These are phyloP conservation scores for Rhynchosporium graminicola DNA, from an alignment of 2,329 filamentous ascomycete genomes.

Conservation along the genomic window DNA sequence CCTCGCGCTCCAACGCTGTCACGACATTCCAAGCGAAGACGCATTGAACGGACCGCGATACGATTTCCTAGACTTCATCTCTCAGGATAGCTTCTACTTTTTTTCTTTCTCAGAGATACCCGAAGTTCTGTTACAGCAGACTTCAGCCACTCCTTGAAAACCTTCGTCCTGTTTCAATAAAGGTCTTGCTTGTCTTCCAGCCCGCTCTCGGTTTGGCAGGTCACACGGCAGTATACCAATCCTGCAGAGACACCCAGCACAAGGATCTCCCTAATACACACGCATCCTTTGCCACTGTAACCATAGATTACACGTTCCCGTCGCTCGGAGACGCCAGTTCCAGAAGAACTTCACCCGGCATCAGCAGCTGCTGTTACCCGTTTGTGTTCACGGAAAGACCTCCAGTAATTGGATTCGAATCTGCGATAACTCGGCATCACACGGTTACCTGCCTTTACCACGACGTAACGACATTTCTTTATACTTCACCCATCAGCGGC, in stretches of 20 bases:
- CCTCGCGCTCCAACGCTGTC: conserved; percentile 3
- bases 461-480: conserved; percentile 36
- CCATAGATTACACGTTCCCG: conserved; percentile 30
- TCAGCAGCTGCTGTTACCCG: conserved; percentile 34
- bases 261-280: conserved; percentile 16
- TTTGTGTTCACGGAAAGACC: conserved; percentile 24
- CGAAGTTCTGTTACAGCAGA: conserved; percentile 52
- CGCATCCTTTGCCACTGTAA: conserved; percentile 27
- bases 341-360: conserved; percentile 37
- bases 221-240: conserved; percentile 29
- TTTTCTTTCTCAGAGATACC: conserved; percentile 30
- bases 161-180: conserved; percentile 76
- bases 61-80: neutral
- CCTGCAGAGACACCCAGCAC: conserved; percentile 23
- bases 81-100: conserved; percentile 17
- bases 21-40: neutral
- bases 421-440: conserved; percentile 32
- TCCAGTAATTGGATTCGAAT: conserved; percentile 30
- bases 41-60: conserved; percentile 12
- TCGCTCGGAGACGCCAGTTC: conserved; percentile 34
- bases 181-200: conserved; percentile 49
- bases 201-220: conserved; percentile 30
- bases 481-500: conserved; percentile 27
- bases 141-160: conserved; percentile 85
- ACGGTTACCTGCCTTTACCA: conserved; percentile 35